Evolutionary conservation across 176 grass and related monocot genomes (phyloP).

Genomic region (Carex pumila): DNA sequence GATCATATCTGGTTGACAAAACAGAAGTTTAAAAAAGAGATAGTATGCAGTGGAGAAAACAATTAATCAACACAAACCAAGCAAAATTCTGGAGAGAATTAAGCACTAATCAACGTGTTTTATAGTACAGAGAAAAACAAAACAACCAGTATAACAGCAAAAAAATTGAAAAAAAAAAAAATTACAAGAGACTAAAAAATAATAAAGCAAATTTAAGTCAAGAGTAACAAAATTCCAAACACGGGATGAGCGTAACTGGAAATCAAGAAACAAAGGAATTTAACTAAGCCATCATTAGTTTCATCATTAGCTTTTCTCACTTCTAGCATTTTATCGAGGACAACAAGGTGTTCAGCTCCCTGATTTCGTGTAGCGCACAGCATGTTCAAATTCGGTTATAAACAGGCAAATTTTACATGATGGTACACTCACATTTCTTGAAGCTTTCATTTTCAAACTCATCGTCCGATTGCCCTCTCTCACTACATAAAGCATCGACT

Average conservation of each 20-base stretch:
- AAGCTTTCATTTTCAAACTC: conserved; percentile 58
- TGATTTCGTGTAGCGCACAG: background rate
- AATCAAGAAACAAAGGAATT: conserved; percentile 23
- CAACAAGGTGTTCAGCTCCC: background rate
- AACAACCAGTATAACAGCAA: conserved; percentile 12
- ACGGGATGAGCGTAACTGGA: background rate
- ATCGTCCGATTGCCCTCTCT: conserved; percentile 74
- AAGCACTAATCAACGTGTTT: conserved; percentile 20
- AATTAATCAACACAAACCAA: conserved; percentile 1
- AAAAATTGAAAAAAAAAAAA: background rate
- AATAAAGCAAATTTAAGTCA: conserved; percentile 16
- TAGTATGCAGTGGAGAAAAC: background rate
- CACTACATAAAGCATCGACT: conserved; percentile 33
- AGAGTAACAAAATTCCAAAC: conserved; percentile 54
- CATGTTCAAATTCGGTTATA: conserved; percentile 12
- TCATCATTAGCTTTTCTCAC: background rate
- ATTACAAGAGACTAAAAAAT: background rate
- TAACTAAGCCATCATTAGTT: conserved; percentile 21
- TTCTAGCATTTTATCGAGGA: conserved; percentile 1
- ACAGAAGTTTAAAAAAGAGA: background rate
- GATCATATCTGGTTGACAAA: background rate
- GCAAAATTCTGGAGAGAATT: background rate
- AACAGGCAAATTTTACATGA: conserved; percentile 54
- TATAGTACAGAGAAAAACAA: conserved; percentile 22
- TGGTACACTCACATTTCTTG: conserved; percentile 82